Evolutionary conservation across 257 asterid genomes (phyloP), one percentile per base, ranked within the genome.

Genomic region (Plantago ovata): DNA sequence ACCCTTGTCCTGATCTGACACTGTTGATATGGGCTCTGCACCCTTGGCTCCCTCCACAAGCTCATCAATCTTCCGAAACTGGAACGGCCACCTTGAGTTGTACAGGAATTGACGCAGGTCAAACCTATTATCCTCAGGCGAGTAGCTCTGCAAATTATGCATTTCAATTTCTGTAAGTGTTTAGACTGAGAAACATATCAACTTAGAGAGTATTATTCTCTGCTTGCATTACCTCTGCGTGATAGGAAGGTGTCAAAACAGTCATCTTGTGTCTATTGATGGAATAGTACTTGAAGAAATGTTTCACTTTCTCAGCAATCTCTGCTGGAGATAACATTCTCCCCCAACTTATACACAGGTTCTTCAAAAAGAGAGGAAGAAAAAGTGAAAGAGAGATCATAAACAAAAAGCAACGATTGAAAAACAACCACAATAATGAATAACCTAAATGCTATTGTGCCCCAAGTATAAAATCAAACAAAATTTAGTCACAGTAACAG

Each of bases 91-190:
- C 71, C 84, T 79, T 18, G 83, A 77, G 44, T 92, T 92, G 73
- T 88, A 92, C 23, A 88, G 76, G 64, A 92, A 92, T 51, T 92
- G 96, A 61, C 95, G 95, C 49, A 85, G 89, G 73, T 92, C 96
- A 50, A 77, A 88, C 71, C 98, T 86, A 59, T 92, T 92, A 64
- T 92, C 98, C 62, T 92, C 98, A 0, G 94, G 96, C 2, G 95
- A 92, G 70, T 92, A 92, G 61, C 89, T 79, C 85, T 76, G 85
- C 15, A 71, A 58, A 10, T 49, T 3, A 12, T 8, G 36, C 38
- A 49, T 20, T 49, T 20, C 10, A 11, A 20, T 15, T 49, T 24
- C 32, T 2, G 32, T 24, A 2, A 24, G 5, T 5, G 2, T 2
- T 24, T 24, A 2, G 2, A 24, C 2, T 5, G 32, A 24, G 32